phyloP scores from a whole-genome alignment of 2,329 filamentous ascomycete genomes.

The Juglanconis oblonga region DNA sequence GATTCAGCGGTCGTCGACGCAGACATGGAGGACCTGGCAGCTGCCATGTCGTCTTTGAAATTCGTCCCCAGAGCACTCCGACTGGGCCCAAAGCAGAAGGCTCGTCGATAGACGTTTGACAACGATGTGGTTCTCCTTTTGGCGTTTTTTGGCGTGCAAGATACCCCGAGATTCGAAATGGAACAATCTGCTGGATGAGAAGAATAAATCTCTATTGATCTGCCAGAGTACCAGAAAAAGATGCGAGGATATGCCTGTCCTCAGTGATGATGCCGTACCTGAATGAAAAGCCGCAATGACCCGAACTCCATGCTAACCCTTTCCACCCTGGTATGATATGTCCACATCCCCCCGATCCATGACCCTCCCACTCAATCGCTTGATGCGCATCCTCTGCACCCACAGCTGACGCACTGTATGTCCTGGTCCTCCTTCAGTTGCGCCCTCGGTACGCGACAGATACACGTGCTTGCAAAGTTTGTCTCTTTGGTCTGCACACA shows the following conservation, averaged over 20 bases:
- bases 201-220: conserved; percentile 16
- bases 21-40: conserved; percentile 61
- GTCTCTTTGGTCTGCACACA: conserved; percentile 99
- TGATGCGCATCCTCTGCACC: conserved; percentile 86
- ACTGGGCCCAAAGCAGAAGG: conserved; percentile 57
- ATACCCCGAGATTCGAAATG: conserved; percentile 9
- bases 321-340: neutral
- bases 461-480: conserved; percentile 96
- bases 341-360: neutral
- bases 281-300: conserved; percentile 5
- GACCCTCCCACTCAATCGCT: conserved; percentile 61
- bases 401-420: conserved; percentile 92
- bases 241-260: conserved; percentile 2
- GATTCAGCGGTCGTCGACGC: conserved; percentile 34
- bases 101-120: conserved; percentile 36
- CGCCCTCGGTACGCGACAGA: conserved; percentile 88
- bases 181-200: conserved; percentile 8
- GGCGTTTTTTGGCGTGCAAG: conserved; percentile 2
- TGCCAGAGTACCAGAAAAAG: neutral
- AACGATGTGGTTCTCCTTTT: neutral
- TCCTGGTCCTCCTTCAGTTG: conserved; percentile 87
- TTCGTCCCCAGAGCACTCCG: conserved; percentile 68
- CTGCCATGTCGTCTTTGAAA: conserved; percentile 68
- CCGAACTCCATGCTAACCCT: conserved; percentile 14
- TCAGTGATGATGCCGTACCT: conserved; percentile 8